These are phyloP conservation scores for Juglanconis juglandina DNA, from an alignment of 2,329 filamentous ascomycete species.

Conservation along the genomic window DNA sequence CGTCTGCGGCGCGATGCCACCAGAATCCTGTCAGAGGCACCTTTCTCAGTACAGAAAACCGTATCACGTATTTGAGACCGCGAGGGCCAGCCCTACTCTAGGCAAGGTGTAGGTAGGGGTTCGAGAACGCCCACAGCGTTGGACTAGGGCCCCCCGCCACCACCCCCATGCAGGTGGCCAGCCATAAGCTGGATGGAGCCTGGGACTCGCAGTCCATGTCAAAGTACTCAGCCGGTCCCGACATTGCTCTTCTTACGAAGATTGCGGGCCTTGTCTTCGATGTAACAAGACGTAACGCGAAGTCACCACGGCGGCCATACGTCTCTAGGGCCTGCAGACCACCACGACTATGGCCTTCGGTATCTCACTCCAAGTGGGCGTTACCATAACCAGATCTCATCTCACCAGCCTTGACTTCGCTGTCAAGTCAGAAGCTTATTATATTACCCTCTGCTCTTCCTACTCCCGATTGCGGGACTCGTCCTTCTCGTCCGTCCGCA, in stretches of 20 bases:
- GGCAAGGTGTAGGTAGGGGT: not conserved
- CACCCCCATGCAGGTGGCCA: not conserved
- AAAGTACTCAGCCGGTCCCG: not conserved
- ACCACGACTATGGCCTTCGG: slow-evolving; percentile 1
- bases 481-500: not conserved
- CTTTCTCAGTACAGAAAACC: not conserved
- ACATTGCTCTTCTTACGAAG: not conserved
- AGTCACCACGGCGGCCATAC: not conserved
- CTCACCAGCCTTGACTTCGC: not conserved
- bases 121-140: not conserved
- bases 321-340: not conserved
- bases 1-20: too few species aligned
- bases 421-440: slow-evolving; percentile 7
- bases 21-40: too few species aligned
- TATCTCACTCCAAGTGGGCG: not conserved
- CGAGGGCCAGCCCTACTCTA: not conserved
- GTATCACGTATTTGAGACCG: not conserved
- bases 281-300: slow-evolving; percentile 13
- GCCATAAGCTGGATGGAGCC: not conserved
- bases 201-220: slow-evolving; percentile 1
- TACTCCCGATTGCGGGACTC: not conserved
- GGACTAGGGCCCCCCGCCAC: slow-evolving; percentile 9
- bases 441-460: slow-evolving; percentile 10
- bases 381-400: slow-evolving; percentile 5
- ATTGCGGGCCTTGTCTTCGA: slow-evolving; percentile 3